Percentiles rank a stretch among this genome's conserved stretches.
phyloP scores from a whole-genome alignment of 2,329 filamentous ascomycete species.

The Aspergillus ochraceus region DNA sequence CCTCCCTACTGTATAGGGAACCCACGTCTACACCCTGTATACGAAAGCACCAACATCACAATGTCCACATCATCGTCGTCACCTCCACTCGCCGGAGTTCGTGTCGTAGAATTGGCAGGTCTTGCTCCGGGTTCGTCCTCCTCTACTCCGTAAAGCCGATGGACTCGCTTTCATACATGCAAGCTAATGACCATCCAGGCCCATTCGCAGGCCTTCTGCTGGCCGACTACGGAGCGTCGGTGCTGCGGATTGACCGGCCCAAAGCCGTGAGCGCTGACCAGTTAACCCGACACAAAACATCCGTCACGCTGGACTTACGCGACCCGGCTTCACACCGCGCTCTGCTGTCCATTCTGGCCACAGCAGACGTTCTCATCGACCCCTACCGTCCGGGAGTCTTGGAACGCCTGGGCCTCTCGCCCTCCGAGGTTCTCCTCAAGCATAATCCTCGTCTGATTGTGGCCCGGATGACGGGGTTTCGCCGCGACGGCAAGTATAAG shows the following conservation, averaged over 20 bases:
- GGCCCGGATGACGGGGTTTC: conserved; percentile 85
- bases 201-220: conserved; percentile 88
- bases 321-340: conserved; percentile 62
- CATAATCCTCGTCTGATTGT: conserved; percentile 77
- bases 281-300: conserved; percentile 77
- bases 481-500: conserved; percentile 80
- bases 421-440: conserved; percentile 61
- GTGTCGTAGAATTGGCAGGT: conserved; percentile 67
- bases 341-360: conserved; percentile 62
- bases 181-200: conserved; percentile 49
- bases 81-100: conserved; percentile 59
- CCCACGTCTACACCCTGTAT: not conserved
- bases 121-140: conserved; percentile 59
- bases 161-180: conserved; percentile 1
- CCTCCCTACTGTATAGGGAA: no score
- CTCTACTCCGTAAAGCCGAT: not conserved
- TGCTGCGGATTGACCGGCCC: conserved; percentile 78
- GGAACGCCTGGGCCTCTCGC: conserved; percentile 77
- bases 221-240: conserved; percentile 82
- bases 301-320: conserved; percentile 79
- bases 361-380: conserved; percentile 81
- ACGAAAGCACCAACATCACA: not conserved
- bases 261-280: conserved; percentile 62
- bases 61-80: conserved; percentile 51
- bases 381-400: conserved; percentile 90